Percentiles rank a stretch among this genome's conserved stretches.
These are phyloP conservation scores for Amaranthus tricolor DNA, from an alignment of 179 eudicot species.

Conservation along the genomic window DNA sequence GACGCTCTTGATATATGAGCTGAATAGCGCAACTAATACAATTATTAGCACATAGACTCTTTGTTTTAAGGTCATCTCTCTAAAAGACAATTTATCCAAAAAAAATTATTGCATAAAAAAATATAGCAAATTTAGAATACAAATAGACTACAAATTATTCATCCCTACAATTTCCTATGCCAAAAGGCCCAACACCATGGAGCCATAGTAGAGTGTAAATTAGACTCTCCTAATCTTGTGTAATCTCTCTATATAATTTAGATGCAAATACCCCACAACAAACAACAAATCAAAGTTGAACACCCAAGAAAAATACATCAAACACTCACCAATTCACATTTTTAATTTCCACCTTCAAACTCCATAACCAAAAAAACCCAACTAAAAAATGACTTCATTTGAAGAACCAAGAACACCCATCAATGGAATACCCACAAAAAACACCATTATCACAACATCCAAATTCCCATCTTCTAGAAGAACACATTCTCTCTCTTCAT, in stretches of 20 bases:
- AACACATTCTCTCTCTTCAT: slow-evolving; percentile 36
- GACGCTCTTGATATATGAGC: too few species aligned
- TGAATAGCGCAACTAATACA: too few species aligned
- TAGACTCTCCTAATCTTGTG: background rate
- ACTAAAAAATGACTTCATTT: slow-evolving; percentile 13
- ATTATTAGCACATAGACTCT: too few species aligned
- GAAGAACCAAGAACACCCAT: slow-evolving; percentile 11
- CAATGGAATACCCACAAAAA: slow-evolving; percentile 14
- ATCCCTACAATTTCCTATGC: background rate
- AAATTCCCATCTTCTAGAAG: slow-evolving; percentile 27
- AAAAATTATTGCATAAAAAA: background rate
- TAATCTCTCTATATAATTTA: slow-evolving; percentile 15
- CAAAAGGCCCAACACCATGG: background rate
- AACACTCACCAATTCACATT: background rate
- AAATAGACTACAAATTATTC: background rate
- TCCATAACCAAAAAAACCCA: background rate
- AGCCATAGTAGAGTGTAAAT: slow-evolving; percentile 12
- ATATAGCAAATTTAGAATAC: background rate
- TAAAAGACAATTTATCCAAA: too few species aligned
- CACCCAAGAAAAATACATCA: background rate
- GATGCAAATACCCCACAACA: background rate
- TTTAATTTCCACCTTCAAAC: background rate
- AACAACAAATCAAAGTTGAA: background rate
- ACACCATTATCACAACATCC: slow-evolving; percentile 5
- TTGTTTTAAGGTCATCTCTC: too few species aligned